phyloP scores from a whole-genome alignment of 805 yeast species.

The Blastobotrys chiropterorum region DNA sequence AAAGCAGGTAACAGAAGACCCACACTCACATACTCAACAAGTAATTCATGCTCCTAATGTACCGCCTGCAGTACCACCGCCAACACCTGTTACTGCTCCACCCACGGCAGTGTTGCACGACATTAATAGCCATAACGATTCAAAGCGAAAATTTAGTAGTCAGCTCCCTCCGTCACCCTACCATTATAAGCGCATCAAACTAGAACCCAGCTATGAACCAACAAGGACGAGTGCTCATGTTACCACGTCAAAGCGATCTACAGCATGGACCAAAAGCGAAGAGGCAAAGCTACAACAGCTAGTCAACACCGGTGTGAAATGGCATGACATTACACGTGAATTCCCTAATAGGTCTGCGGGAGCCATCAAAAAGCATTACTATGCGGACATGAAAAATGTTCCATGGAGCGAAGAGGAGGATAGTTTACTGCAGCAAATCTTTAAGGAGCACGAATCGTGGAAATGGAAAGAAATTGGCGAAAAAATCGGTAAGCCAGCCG shows the following conservation, averaged over 20 bases:
- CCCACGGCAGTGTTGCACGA: background rate
- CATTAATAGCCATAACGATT: background rate
- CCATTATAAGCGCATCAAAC: background rate
- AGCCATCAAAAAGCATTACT: conserved; percentile 28
- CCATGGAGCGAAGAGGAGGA: conserved; percentile 26
- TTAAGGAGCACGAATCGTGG: conserved; percentile 21
- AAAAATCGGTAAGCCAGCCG: conserved; percentile 23
- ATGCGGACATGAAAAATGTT: conserved; percentile 28
- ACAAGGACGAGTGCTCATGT: conserved; percentile 7
- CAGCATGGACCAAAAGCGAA: conserved; percentile 19
- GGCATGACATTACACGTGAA: conserved; percentile 24
- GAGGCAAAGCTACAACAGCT: conserved; percentile 18
- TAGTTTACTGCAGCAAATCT: conserved; percentile 16
- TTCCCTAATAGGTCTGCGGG: conserved; percentile 28
- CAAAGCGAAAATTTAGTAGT: conserved; percentile 6
- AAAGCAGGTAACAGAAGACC: background rate
- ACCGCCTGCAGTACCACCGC: background rate
- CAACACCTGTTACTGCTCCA: background rate
- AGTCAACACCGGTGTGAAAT: conserved; percentile 23
- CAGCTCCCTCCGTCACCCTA: conserved; percentile 2
- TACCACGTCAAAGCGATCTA: conserved; percentile 5
- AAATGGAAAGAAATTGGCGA: conserved; percentile 25
- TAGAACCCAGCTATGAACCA: conserved; percentile 6
- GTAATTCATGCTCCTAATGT: background rate
- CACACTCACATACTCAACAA: background rate